Evolutionary conservation across 192 early-diverging fungal genomes (phyloP), one percentile per base, ranked within the genome.

Genomic region (Lunasporangiospora selenospora): DNA sequence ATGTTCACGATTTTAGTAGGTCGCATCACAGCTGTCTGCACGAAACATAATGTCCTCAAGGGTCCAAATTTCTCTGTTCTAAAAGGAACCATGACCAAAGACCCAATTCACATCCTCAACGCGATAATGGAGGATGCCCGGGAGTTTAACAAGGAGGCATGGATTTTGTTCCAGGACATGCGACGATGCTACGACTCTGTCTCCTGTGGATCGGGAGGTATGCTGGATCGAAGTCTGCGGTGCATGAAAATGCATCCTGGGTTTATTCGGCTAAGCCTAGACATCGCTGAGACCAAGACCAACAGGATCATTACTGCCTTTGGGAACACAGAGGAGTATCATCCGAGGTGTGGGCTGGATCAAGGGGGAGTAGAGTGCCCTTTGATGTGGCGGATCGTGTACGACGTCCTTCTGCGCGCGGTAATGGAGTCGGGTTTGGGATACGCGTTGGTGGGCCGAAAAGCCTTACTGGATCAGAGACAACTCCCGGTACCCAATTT

Each of bases 361-460:
- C 60, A 62, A 44, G 60, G 60, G 23, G 60, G 60, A 4, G 50
- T 62, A 1, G 60, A 62, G 23, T 63, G 50, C 21, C 61, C 61
- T 3, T 15, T 61, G 1, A 16, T 61, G 1, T 61, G 58, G 39
- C 31, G 34, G 2, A 27, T 61, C 1, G 12, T 21, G n/a, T 61
- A 61, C 11, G 48, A 61, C 16, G 46, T 40, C 9, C 26, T 61
- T 8, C 27, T 61, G 8, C 13, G 11, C n/a, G 46, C 38, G 1
- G 38, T 51, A 26, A 40, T 40, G 37, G 29, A 40, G 1, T n/a
- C 12, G 15, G 48, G 44, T 1, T 18, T 48, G 4, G 48, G 59
- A 3, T 52, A 62, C 29, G 16, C 9, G 0, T 15, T 52, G 27
- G 26, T 38, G 49, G 13, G 49, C 16, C 0, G 15, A 15, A 19